phyloP scores from a whole-genome alignment of 352 stramenopile species.

The Salisapilia sapeloensis region DNA sequence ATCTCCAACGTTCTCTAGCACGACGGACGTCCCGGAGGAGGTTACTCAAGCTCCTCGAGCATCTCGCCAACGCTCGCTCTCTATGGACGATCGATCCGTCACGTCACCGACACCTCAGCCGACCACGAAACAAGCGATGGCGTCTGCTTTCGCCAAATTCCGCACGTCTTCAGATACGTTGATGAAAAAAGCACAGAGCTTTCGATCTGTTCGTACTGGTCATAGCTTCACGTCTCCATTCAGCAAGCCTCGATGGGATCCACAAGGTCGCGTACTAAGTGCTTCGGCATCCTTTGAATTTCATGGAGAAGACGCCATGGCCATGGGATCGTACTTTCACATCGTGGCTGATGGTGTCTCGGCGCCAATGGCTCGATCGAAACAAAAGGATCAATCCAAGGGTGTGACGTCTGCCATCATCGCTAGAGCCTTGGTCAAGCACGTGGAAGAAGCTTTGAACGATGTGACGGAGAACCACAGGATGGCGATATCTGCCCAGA shows the following conservation, averaged over 20 bases:
- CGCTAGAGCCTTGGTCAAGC: constrained; percentile 27
- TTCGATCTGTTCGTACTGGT: constrained; percentile 5
- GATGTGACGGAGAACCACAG: constrained; percentile 36
- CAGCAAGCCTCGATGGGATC: constrained; percentile 6
- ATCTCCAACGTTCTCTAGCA: no score
- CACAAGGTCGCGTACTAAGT: constrained; percentile 22
- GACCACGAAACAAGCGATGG: constrained; percentile 12
- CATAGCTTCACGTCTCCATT: constrained; percentile 7
- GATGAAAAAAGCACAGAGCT: constrained; percentile 9
- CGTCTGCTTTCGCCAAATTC: constrained; percentile 21
- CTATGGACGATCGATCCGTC: no score
- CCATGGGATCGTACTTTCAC: constrained; percentile 36
- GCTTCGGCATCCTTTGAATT: constrained; percentile 16
- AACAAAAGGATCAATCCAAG: constrained; percentile 3
- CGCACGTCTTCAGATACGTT: constrained; percentile 22
- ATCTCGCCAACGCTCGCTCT: no score
- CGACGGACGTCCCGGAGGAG: no score
- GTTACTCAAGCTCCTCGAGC: no score
- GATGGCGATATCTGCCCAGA: constrained; percentile 11
- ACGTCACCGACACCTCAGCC: no score
- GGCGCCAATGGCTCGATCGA: constrained; percentile 27
- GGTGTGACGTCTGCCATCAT: constrained; percentile 38
- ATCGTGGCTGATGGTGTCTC: constrained; percentile 66
- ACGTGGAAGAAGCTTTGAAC: constrained; percentile 22
- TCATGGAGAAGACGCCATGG: constrained; percentile 61